Evolutionary conservation across 306 rosid genomes (phyloP).

Genomic region (Morella rubra): DNA sequence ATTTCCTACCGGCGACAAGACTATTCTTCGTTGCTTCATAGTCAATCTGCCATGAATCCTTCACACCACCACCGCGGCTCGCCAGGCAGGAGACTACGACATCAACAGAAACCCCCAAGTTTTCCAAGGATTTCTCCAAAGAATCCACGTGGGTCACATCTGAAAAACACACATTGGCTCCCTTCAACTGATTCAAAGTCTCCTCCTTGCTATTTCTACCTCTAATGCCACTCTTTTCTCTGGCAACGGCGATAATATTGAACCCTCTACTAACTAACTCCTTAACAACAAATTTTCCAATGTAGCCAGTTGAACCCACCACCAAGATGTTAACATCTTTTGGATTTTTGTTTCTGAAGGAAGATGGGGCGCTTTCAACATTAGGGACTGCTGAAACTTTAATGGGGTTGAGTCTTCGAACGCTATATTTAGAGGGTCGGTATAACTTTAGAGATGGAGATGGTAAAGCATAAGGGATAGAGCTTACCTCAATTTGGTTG

Average conservation of each 20-base stretch:
- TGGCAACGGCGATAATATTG: slow-evolving; percentile 71
- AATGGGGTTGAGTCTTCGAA: slow-evolving; percentile 43
- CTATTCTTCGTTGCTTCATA: slow-evolving; percentile 92
- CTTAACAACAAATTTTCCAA: slow-evolving; percentile 81
- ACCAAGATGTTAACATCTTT: slow-evolving; percentile 71
- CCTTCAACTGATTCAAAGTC: slow-evolving; percentile 58
- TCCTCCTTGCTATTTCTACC: slow-evolving; percentile 59
- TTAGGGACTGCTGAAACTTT: slow-evolving; percentile 46
- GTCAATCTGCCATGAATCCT: slow-evolving; percentile 96
- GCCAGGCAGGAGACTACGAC: slow-evolving; percentile 95
- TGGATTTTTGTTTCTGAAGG: slow-evolving; percentile 66
- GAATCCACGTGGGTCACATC: slow-evolving; percentile 70
- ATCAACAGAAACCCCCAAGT: slow-evolving; percentile 58
- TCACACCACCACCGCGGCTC: slow-evolving; percentile 85
- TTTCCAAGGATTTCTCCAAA: slow-evolving; percentile 54
- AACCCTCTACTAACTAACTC: slow-evolving; percentile 84
- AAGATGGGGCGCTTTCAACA: slow-evolving; percentile 41
- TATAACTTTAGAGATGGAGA: slow-evolving; percentile 31
- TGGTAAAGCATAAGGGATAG: slow-evolving; percentile 37
- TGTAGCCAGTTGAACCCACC: slow-evolving; percentile 96
- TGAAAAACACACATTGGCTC: slow-evolving; percentile 78
- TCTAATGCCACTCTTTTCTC: slow-evolving; percentile 83
- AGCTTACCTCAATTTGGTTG: slow-evolving; percentile 49
- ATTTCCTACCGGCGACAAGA: slow-evolving; percentile 74
- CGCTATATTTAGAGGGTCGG: slow-evolving; percentile 34